These are phyloP conservation scores for Pseudoperonospora humuli DNA, from an alignment of 352 stramenopile genomes.

Conservation along the genomic window DNA sequence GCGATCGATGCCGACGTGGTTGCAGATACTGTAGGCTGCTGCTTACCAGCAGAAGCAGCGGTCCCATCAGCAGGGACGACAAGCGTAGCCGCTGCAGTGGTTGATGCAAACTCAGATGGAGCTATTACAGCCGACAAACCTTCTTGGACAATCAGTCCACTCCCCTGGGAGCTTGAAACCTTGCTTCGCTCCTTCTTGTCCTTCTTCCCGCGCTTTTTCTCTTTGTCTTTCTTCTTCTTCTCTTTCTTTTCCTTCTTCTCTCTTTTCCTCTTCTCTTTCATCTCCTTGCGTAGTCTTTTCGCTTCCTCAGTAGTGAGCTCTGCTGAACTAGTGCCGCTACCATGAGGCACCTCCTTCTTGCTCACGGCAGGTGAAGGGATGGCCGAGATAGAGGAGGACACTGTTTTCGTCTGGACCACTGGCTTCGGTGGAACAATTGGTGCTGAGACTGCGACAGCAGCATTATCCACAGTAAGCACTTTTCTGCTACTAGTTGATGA, in stretches of 20 bases:
- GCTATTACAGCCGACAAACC: slow-evolving; percentile 1
- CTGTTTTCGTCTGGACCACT: slow-evolving; percentile 6
- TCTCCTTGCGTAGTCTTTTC: slow-evolving; percentile 32
- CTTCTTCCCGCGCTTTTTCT: slow-evolving; percentile 47
- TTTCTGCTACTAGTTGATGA: slow-evolving; percentile 3
- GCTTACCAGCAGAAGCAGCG: background rate
- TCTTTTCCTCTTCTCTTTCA: slow-evolving; percentile 55
- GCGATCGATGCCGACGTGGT: slow-evolving; percentile 10
- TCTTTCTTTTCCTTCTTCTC: slow-evolving; percentile 71
- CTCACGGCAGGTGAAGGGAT: slow-evolving; percentile 1
- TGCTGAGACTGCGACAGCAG: background rate
- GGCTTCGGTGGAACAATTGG: slow-evolving; percentile 2
- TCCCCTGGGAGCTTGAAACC: slow-evolving; percentile 15
- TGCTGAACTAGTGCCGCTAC: slow-evolving; percentile 3
- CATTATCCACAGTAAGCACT: slow-evolving; percentile 1
- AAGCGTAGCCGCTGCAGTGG: background rate
- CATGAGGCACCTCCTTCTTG: slow-evolving; percentile 8
- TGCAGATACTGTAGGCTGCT: slow-evolving; percentile 1
- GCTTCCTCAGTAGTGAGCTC: slow-evolving; percentile 18
- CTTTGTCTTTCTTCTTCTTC: slow-evolving; percentile 60
- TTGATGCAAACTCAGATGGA: background rate
- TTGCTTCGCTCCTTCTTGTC: slow-evolving; percentile 47
- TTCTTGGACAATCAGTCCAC: background rate
- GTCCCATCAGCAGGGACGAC: slow-evolving; percentile 1
- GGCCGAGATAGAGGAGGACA: background rate